A percentile compares a stretch with the other conserved stretches of the same genome.
Conservation (phyloP, 257 asterid genomes). For the Cruciata laevipes region DNA sequence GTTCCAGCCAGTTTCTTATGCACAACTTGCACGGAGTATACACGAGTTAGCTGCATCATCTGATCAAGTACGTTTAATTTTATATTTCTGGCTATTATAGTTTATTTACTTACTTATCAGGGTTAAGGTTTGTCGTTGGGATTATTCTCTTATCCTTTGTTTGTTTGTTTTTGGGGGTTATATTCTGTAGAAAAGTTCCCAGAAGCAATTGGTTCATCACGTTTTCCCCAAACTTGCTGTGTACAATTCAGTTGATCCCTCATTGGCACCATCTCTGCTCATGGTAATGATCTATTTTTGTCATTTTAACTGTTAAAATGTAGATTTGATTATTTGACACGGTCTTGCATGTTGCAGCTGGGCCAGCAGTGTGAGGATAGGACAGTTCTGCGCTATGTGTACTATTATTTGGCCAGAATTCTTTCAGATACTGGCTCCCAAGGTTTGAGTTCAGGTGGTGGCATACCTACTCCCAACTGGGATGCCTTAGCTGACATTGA, state of each 20-base stretch:
- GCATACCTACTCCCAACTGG: slow-evolving; percentile 99
- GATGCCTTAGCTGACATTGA: slow-evolving; percentile 99
- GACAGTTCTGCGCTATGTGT: slow-evolving; percentile 94
- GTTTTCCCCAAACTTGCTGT: slow-evolving; percentile 99
- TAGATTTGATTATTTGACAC: slow-evolving; percentile 18
- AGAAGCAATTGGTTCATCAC: slow-evolving; percentile 84
- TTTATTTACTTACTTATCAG: neutral
- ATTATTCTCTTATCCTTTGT: slow-evolving; percentile 9
- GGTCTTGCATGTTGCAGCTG: slow-evolving; percentile 55
- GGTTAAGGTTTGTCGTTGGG: neutral
- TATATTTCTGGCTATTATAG: slow-evolving; percentile 5
- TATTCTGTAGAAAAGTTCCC: slow-evolving; percentile 83
- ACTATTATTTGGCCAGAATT: slow-evolving; percentile 94
- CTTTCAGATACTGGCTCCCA: slow-evolving; percentile 92
- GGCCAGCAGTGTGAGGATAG: slow-evolving; percentile 99
- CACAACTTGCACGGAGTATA: slow-evolving; percentile 98
- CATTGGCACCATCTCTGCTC: slow-evolving; percentile 95
- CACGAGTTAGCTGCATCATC: slow-evolving; percentile 96
- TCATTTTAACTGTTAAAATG: neutral
- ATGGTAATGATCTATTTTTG: slow-evolving; percentile 48
- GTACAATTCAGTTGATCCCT: slow-evolving; percentile 98
- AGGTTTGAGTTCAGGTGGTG: slow-evolving; percentile 95
- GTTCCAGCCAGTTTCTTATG: slow-evolving; percentile 92
- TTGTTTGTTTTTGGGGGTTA: slow-evolving; percentile 12
- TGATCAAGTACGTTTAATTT: slow-evolving; percentile 65